These are phyloP conservation scores for Saccharomyces hybrid DNA, from an alignment of 1,139 yeast species.

Conservation along the genomic window DNA sequence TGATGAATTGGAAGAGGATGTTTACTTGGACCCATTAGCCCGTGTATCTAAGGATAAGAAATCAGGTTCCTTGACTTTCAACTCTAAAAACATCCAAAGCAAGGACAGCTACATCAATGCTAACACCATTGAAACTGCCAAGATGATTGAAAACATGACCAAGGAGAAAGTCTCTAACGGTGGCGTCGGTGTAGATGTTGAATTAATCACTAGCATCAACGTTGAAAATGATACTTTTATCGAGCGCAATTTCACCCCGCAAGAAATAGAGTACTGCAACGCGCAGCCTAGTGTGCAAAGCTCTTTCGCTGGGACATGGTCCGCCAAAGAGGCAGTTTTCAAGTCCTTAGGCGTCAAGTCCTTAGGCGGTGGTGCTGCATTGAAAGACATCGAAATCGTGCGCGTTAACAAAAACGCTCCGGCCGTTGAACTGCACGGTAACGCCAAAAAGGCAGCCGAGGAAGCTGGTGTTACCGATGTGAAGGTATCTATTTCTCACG, in stretches of 20 bases:
- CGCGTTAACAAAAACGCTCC: constrained; percentile 89
- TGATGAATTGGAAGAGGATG: constrained; percentile 78
- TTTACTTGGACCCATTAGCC: constrained; percentile 93
- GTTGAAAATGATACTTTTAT: constrained; percentile 80
- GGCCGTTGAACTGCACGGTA: constrained; percentile 63
- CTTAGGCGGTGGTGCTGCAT: constrained; percentile 91
- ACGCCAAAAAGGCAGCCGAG: constrained; percentile 66
- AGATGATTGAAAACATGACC: constrained; percentile 43
- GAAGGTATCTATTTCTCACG: constrained; percentile 88
- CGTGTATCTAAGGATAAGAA: constrained; percentile 56
- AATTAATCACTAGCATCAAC: constrained; percentile 72
- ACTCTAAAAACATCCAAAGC: constrained; percentile 32
- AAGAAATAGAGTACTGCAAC: constrained; percentile 72
- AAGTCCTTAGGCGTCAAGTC: constrained; percentile 86
- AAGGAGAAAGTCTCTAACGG: neutral
- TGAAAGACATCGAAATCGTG: constrained; percentile 79
- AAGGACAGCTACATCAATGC: constrained; percentile 20
- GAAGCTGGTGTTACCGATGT: constrained; percentile 62
- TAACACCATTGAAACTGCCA: constrained; percentile 20
- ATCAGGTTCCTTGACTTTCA: constrained; percentile 45
- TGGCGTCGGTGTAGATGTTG: constrained; percentile 94
- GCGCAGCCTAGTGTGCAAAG: constrained; percentile 72
- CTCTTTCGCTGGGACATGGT: constrained; percentile 96
- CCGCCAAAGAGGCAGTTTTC: constrained; percentile 98
- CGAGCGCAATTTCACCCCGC: constrained; percentile 80